Evolutionary conservation across 78 protist species (phyloP).

Genomic region (Dictyostelium purpureum): DNA sequence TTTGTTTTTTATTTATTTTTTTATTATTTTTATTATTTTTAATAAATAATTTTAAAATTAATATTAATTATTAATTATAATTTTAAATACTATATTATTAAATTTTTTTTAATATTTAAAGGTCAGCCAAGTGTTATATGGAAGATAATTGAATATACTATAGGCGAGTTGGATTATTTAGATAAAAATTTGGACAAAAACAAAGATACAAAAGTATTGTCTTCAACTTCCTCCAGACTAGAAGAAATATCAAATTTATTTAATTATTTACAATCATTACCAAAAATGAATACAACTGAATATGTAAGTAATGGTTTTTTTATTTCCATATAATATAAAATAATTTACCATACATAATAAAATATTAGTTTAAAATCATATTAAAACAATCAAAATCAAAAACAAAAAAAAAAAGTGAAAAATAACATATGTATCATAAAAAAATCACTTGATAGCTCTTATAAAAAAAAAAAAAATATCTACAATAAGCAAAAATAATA

Average conservation of each 20-base stretch:
- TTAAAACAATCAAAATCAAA: neutral
- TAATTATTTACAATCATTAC: slow-evolving; percentile 21
- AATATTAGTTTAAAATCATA: too few species aligned
- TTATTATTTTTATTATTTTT: neutral
- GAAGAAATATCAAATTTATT: slow-evolving; percentile 40
- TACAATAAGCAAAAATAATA: too few species aligned
- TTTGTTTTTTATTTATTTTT: neutral
- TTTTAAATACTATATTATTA: neutral
- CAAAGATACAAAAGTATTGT: slow-evolving; percentile 7
- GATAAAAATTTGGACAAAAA: slow-evolving; percentile 34
- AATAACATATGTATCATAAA: too few species aligned
- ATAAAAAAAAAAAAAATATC: too few species aligned
- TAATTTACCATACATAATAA: too few species aligned
- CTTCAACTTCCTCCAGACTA: slow-evolving; percentile 21
- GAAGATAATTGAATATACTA: slow-evolving; percentile 56
- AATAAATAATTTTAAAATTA: neutral
- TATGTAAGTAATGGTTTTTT: slow-evolving; percentile 25
- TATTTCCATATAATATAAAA: too few species aligned
- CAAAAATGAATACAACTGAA: slow-evolving; percentile 35
- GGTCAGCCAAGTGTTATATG: slow-evolving; percentile 63
- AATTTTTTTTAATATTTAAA: neutral
- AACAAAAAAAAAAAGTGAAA: neutral
- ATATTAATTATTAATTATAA: neutral
- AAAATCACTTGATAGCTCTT: too few species aligned
- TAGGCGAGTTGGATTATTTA: slow-evolving; percentile 38